A percentile compares a stretch with the other conserved stretches of the same genome.
Conservation (phyloP, 2,329 filamentous ascomycete genomes). For the Verticillium longisporum region DNA sequence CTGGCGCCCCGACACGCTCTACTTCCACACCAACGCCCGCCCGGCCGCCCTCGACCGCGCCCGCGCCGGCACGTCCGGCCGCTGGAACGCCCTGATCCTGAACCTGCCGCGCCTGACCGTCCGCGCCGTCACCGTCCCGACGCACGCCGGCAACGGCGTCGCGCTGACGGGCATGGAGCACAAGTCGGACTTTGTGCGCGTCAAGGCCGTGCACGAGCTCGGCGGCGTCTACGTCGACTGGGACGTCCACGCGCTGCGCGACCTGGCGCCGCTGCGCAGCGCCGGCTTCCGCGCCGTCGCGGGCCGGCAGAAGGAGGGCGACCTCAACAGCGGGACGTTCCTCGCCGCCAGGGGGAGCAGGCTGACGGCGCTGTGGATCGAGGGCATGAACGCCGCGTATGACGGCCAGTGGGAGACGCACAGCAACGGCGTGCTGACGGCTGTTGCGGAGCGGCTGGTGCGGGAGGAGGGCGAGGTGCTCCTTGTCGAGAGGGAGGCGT, state of each 20-base stretch:
- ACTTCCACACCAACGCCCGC: constrained; percentile 18
- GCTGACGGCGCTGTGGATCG: background rate
- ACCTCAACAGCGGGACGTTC: constrained; percentile 2
- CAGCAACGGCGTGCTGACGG: constrained; percentile 1
- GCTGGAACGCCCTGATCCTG: constrained; percentile 16
- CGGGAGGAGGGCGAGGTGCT: constrained; percentile 11
- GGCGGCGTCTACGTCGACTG: constrained; percentile 16
- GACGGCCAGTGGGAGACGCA: background rate
- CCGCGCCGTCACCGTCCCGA: constrained; percentile 7
- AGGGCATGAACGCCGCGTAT: background rate
- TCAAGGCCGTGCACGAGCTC: constrained; percentile 12
- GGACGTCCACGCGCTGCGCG: constrained; percentile 9
- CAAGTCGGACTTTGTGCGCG: constrained; percentile 16
- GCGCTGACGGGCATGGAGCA: constrained; percentile 12
- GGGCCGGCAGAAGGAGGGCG: background rate
- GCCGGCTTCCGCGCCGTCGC: background rate
- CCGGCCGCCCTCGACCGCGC: constrained; percentile 8
- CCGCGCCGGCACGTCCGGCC: constrained; percentile 6
- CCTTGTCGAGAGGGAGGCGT: constrained; percentile 14
- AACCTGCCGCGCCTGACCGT: constrained; percentile 12
- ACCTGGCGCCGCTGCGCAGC: background rate
- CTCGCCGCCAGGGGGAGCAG: background rate
- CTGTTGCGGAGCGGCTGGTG: background rate
- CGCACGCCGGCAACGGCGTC: constrained; percentile 9
- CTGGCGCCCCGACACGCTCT: constrained; percentile 15